phyloP scores from a whole-genome alignment of 257 asterid species.

The Solanum virginianum region DNA sequence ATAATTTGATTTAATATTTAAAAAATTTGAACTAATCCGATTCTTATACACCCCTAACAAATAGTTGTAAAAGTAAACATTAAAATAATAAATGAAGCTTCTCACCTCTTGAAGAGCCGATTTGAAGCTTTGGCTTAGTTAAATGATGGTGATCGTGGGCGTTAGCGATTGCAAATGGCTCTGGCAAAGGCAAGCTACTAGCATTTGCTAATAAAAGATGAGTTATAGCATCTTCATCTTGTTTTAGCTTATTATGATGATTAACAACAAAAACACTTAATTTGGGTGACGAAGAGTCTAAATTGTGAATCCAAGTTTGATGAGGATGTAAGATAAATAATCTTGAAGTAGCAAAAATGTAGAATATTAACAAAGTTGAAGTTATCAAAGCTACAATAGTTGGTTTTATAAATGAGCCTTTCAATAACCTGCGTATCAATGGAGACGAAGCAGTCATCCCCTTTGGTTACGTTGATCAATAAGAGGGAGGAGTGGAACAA shows the following conservation, averaged over 20 bases:
- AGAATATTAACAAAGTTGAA: slow-evolving; percentile 13
- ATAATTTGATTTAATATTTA: too few relatives aligned
- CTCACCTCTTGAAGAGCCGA: background rate
- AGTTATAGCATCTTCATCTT: background rate
- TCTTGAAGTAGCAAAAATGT: slow-evolving; percentile 16
- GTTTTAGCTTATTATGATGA: background rate
- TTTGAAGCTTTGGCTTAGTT: background rate
- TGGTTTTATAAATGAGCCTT: slow-evolving; percentile 9
- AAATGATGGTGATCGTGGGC: background rate
- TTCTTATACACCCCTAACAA: too few relatives aligned
- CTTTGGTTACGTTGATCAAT: background rate
- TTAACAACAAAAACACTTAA: background rate
- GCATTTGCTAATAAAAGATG: background rate
- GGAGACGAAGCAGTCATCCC: background rate
- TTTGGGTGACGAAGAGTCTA: background rate
- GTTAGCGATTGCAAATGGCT: background rate
- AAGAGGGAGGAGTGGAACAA: background rate
- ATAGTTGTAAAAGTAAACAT: too few relatives aligned
- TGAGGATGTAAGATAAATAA: slow-evolving; percentile 12
- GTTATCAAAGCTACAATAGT: slow-evolving; percentile 19
- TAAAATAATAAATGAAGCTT: background rate
- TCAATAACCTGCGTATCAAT: background rate
- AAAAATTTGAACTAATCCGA: too few relatives aligned
- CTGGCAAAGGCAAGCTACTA: background rate
- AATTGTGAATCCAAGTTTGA: background rate